A percentile compares a stretch with the other conserved stretches of the same genome.
Conservation (phyloP, 2,329 filamentous ascomycete species). For the Alternaria novae-zelandiae region DNA sequence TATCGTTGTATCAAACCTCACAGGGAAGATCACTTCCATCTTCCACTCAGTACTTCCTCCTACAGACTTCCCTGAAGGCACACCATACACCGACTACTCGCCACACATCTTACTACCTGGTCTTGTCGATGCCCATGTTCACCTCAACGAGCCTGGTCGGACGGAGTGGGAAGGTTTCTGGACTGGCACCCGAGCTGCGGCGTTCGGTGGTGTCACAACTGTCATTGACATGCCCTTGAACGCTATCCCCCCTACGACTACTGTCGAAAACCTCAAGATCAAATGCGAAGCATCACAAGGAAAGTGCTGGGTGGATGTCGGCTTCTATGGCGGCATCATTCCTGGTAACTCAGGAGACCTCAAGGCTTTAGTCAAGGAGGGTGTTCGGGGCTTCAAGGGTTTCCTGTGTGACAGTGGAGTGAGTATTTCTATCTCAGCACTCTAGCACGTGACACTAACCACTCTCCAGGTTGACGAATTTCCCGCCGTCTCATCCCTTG, state of each 20-base stretch:
- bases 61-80: constrained; percentile 74
- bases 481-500: constrained; percentile 80
- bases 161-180: constrained; percentile 99
- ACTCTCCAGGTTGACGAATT: constrained; percentile 83
- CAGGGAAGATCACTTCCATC: constrained; percentile 84
- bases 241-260: constrained; percentile 95
- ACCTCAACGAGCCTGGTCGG: constrained; percentile 94
- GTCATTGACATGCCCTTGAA: constrained; percentile 98
- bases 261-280: constrained; percentile 77
- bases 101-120: constrained; percentile 86
- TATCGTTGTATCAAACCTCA: constrained; percentile 75
- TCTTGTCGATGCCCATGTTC: constrained; percentile 94
- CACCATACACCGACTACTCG: constrained; percentile 81
- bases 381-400: constrained; percentile 95
- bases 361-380: constrained; percentile 78
- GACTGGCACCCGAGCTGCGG: constrained; percentile 91
- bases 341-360: constrained; percentile 86
- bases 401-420: constrained; percentile 97
- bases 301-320: constrained; percentile 98
- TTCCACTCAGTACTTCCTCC: constrained; percentile 75
- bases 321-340: constrained; percentile 94
- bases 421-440: constrained; percentile 49
- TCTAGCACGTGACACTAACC: constrained; percentile 24
- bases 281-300: constrained; percentile 84
- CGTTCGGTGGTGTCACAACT: constrained; percentile 94